Evolutionary conservation across 1,284 basidiomycete species (phyloP).

Genomic region (Rhodotorula sp.): DNA sequence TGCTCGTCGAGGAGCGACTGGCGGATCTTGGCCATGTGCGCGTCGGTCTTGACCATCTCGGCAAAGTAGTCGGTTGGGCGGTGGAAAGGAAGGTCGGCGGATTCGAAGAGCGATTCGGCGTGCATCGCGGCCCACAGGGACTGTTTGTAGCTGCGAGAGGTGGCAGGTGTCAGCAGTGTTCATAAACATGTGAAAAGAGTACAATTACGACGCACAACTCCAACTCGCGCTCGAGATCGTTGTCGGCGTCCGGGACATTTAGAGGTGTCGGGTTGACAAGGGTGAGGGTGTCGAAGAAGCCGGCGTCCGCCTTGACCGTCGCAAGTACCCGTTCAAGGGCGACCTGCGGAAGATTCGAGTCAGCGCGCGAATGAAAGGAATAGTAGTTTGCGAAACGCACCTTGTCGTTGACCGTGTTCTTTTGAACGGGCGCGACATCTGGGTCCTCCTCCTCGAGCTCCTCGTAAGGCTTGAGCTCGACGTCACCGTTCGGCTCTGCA

Average conservation of each 20-base stretch:
- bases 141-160: constrained; percentile 88
- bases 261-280: constrained; percentile 70
- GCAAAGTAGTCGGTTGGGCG: constrained; percentile 96
- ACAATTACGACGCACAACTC: constrained; percentile 73
- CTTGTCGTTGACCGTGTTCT: constrained; percentile 76
- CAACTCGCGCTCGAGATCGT: constrained; percentile 89
- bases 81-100: constrained; percentile 77
- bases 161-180: too few relatives aligned
- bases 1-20: constrained; percentile 85
- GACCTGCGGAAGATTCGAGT: constrained; percentile 53
- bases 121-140: constrained; percentile 76
- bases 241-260: constrained; percentile 64
- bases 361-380: constrained; percentile 8
- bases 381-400: constrained; percentile 52
- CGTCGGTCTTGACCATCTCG: constrained; percentile 97
- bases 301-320: constrained; percentile 65
- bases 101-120: constrained; percentile 69
- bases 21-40: constrained; percentile 96
- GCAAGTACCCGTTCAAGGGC: constrained; percentile 78
- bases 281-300: constrained; percentile 82
- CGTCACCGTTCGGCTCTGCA: constrained; percentile 10
- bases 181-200: too few relatives aligned
- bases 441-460: constrained; percentile 29
- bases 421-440: constrained; percentile 64
- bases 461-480: constrained; percentile 12